Base-by-base conservation (phyloP, 2,329 filamentous ascomycete genomes). In the Raffaelea ambrosiae region DNA sequence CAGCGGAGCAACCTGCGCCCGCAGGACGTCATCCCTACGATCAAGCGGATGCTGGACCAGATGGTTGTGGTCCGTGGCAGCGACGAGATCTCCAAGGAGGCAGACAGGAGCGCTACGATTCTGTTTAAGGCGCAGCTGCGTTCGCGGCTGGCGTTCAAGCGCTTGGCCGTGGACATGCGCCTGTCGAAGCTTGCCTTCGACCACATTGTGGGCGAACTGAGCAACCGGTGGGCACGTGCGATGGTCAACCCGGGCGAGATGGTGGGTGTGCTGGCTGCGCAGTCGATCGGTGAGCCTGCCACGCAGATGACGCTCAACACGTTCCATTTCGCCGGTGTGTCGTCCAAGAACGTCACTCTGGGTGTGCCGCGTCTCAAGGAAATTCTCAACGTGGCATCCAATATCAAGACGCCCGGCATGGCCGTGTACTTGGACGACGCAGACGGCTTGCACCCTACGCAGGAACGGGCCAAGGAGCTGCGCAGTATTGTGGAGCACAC, bases 261-360 rank as follows among this genome's bases (percentile, higher is more conserved):
- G 93, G 93, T 98, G 48, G 93, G 93, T 70, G 93, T 98, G 20
- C 72, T 98, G 60, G 93, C 93, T 54, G 93, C 94, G 7, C 93
- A 98, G 70, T 98, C 93, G 29, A 98, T 98, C 63, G 93, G 93
- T 71, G 93, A 98, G 67, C 93, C 93, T 38, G 94, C 93, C 20
- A 98, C 93, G 1, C 93, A 98, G 74, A 98, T 98, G 93, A 98
- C 93, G 1, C 72, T 98, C 52, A 98, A 98, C 72, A 98, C 93
- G 21, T 98, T 98, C 85, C 93, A 98, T 76, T 98, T 98, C 66
- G 90, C 93, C 66, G 93, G 93, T 95, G 89, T 98, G 52, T 95
- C 94, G 35, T 95, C 91, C 21, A 98, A 98, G 84, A 98, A 98
- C 76, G 91, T 98, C 48, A 98, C 93, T 0, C 55, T 98, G 43